Percentiles rank a stretch among this genome's conserved stretches.
phyloP scores from a whole-genome alignment of 2,329 filamentous ascomycete species.

The Leptographium lundbergii region DNA sequence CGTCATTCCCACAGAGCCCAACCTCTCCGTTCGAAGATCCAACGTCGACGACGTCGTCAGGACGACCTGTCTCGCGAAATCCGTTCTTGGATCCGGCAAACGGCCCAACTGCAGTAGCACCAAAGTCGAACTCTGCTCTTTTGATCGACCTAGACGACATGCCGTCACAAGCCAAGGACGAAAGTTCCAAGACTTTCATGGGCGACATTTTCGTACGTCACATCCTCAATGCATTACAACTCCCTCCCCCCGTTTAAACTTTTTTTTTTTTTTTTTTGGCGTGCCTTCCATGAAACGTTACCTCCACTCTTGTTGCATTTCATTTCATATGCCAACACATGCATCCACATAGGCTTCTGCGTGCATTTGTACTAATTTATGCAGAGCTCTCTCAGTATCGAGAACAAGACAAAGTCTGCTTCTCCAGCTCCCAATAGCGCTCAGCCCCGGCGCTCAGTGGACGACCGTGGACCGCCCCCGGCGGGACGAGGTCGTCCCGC shows the following conservation, averaged over 20 bases:
- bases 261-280: neutral
- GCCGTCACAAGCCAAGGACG: constrained; percentile 34
- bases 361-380: neutral
- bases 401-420: constrained; percentile 32
- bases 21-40: constrained; percentile 49
- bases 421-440: neutral
- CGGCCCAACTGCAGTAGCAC: constrained; percentile 17
- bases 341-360: neutral
- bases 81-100: constrained; percentile 55
- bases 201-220: constrained; percentile 67
- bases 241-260: constrained; percentile 4
- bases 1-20: constrained; percentile 27
- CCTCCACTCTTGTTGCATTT: neutral
- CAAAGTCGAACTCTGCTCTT: constrained; percentile 11
- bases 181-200: constrained; percentile 42
- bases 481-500: constrained; percentile 25
- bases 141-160: constrained; percentile 34
- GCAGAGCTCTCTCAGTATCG: constrained; percentile 56
- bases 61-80: constrained; percentile 57
- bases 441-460: neutral
- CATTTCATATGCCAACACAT: neutral
- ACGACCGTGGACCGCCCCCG: neutral
- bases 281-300: neutral
- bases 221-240: neutral
- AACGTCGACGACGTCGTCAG: constrained; percentile 16